Conservation (phyloP, 106 monocot genomes). For the Dendrobium nobile region DNA sequence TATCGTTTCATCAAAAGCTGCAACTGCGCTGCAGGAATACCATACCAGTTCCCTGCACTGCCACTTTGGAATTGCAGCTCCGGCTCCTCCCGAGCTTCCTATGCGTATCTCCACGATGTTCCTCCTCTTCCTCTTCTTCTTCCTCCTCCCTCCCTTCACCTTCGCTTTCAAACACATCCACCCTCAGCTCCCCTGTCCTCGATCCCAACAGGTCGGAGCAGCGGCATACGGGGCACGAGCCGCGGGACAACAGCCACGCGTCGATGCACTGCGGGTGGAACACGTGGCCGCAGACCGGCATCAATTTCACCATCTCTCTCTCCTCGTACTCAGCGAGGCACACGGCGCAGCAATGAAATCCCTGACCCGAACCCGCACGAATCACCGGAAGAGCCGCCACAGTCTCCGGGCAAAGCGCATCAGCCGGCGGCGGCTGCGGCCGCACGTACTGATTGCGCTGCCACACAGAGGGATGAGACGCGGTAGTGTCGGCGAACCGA, state of each 20-base stretch:
- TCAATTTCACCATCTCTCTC: slow-evolving; percentile 10
- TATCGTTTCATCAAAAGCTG: not conserved
- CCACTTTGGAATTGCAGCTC: not conserved
- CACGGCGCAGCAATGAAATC: not conserved
- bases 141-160: not conserved
- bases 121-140: no score
- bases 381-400: not conserved
- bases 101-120: no score
- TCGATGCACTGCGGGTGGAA: slow-evolving; percentile 17
- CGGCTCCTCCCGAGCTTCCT: not conserved
- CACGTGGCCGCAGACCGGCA: slow-evolving; percentile 11
- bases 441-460: not conserved
- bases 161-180: not conserved
- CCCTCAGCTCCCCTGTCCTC: not conserved
- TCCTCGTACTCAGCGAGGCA: slow-evolving; percentile 6
- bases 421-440: not conserved
- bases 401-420: not conserved
- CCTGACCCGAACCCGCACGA: not conserved
- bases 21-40: slow-evolving; percentile 6
- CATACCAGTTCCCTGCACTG: no score
- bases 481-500: not conserved
- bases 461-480: not conserved
- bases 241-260: slow-evolving; percentile 7
- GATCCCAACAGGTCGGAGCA: not conserved
- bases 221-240: slow-evolving; percentile 10